phyloP scores from a whole-genome alignment of 2,329 filamentous ascomycete species.

The Curvularia sp. region DNA sequence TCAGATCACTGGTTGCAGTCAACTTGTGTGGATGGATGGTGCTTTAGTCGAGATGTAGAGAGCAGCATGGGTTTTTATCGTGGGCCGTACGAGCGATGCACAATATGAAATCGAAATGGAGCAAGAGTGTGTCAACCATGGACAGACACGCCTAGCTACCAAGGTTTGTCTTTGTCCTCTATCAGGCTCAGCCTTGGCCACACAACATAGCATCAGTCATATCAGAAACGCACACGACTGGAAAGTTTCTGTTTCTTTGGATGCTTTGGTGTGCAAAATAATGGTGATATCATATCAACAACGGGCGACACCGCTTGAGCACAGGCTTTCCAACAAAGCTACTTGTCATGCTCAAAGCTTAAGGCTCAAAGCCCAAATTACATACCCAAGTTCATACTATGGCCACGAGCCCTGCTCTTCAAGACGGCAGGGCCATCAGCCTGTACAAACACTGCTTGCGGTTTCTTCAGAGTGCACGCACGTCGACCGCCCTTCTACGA shows the following conservation, averaged over 20 bases:
- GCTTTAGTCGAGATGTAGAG: not conserved
- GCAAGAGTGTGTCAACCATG: not conserved
- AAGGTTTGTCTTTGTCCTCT: not conserved
- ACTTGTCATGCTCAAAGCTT: not conserved
- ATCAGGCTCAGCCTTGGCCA: not conserved
- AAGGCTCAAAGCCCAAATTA: constrained; percentile 2
- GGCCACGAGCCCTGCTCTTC: not conserved
- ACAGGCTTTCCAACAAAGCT: not conserved
- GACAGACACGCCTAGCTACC: not conserved
- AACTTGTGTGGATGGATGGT: no score
- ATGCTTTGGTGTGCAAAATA: not conserved
- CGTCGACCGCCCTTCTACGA: constrained; percentile 22
- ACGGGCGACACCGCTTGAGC: not conserved
- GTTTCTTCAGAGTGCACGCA: constrained; percentile 1
- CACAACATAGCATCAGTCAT: no score
- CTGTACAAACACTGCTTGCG: not conserved
- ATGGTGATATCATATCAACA: constrained; percentile 6
- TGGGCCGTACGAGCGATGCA: not conserved
- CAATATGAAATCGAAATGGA: not conserved
- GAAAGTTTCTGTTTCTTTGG: not conserved
- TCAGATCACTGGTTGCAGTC: no score
- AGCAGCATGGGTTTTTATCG: not conserved
- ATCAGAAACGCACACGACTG: not conserved
- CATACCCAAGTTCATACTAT: not conserved
- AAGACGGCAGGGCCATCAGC: not conserved